Conservation (phyloP, 202 grass and related monocot genomes). For the Alloteropsis angusta region DNA sequence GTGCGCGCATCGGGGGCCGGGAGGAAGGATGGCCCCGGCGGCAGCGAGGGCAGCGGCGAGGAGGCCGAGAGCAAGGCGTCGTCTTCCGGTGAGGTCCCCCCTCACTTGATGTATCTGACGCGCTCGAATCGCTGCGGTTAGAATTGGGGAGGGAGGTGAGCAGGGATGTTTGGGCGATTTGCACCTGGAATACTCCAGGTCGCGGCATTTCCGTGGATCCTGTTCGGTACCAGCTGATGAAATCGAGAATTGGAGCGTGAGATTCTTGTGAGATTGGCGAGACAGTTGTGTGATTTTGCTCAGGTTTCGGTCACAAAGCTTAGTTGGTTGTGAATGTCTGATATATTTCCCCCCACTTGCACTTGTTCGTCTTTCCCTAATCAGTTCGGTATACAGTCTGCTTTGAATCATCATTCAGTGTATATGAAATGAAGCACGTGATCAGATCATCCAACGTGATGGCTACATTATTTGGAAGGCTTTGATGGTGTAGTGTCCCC, state of each 20-base stretch:
- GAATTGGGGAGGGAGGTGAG: not conserved
- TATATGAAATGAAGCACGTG: not conserved
- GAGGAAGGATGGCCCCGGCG: not conserved
- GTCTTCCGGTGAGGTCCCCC: constrained; percentile 31
- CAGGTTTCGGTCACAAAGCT: not conserved
- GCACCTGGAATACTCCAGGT: not conserved
- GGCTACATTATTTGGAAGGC: not conserved
- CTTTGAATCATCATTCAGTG: not conserved
- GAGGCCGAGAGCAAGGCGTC: constrained; percentile 36
- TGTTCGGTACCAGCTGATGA: not conserved
- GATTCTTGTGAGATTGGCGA: not conserved
- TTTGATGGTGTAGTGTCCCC: not conserved
- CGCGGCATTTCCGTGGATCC: not conserved
- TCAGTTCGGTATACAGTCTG: not conserved
- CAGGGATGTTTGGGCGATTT: not conserved
- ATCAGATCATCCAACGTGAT: not conserved
- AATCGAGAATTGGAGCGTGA: not conserved
- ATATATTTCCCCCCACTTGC: not conserved
- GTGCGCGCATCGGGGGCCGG: constrained; percentile 48
- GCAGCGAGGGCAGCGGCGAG: constrained; percentile 21
- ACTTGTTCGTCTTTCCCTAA: not conserved
- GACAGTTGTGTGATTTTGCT: not conserved
- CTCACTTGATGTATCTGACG: not conserved
- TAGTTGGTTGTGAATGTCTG: not conserved
- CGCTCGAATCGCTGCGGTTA: not conserved